Evolutionary conservation across 1,284 basidiomycete genomes (phyloP).

Genomic region (Cutaneotrichosporon sp.): DNA sequence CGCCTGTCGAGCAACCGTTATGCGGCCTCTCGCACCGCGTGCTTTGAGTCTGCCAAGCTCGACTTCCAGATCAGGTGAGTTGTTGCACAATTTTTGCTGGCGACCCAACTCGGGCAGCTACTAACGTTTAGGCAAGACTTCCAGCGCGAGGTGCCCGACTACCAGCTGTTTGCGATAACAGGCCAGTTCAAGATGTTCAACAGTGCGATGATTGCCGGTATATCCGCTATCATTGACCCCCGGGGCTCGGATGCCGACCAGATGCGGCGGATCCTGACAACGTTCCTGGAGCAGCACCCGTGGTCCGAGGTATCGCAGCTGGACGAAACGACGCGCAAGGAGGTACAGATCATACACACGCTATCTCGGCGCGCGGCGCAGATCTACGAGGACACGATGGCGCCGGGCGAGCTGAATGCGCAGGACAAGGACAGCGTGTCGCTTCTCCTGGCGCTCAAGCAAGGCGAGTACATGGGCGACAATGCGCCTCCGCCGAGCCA

Average conservation of each 20-base stretch:
- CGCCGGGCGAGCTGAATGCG: conserved; percentile 35
- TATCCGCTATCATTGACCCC: conserved; percentile 47
- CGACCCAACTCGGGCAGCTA: too few relatives aligned
- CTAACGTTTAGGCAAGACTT: conserved; percentile 29
- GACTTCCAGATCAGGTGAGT: conserved; percentile 41
- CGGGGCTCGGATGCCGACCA: conserved; percentile 41
- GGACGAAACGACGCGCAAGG: conserved; percentile 47
- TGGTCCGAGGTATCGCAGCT: conserved; percentile 35
- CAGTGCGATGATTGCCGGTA: conserved; percentile 49
- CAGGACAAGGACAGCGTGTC: conserved; percentile 43
- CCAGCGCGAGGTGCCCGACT: conserved; percentile 38
- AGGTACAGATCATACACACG: conserved; percentile 48
- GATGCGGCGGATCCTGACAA: conserved; percentile 45
- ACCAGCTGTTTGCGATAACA: conserved; percentile 26
- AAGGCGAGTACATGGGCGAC: conserved; percentile 17
- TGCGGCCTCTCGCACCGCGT: conserved; percentile 38
- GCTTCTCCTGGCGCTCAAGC: conserved; percentile 41
- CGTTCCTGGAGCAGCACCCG: conserved; percentile 46
- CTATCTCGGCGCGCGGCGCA: conserved; percentile 42
- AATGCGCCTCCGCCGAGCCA: background rate
- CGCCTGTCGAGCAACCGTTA: conserved; percentile 42
- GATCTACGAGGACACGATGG: conserved; percentile 43
- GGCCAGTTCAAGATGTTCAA: conserved; percentile 47
- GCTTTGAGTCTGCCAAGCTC: conserved; percentile 46
- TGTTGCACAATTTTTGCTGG: background rate